Percentiles rank a stretch among this genome's conserved stretches.
These are phyloP conservation scores for Claviceps pazoutovae DNA, from an alignment of 2,329 filamentous ascomycete genomes.

Conservation along the genomic window DNA sequence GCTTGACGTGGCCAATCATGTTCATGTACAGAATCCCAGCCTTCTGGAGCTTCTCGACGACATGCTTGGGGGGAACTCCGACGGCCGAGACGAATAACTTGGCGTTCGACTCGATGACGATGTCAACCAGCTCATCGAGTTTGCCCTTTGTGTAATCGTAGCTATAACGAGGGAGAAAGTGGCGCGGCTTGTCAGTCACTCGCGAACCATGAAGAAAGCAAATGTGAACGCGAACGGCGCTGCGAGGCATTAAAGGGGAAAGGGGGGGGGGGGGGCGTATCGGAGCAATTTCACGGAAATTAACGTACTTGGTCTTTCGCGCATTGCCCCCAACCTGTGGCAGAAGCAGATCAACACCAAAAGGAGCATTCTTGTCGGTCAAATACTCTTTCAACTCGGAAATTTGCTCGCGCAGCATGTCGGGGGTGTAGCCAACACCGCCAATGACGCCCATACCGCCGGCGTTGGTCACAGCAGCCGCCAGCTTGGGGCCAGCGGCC, in stretches of 20 bases:
- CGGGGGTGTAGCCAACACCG: slow-evolving; percentile 87
- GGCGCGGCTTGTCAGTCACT: background rate
- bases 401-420: slow-evolving; percentile 93
- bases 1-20: slow-evolving; percentile 99
- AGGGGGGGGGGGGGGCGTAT: background rate
- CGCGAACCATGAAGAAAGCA: background rate
- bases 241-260: background rate
- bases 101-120: slow-evolving; percentile 83
- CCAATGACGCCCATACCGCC: slow-evolving; percentile 94
- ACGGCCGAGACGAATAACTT: slow-evolving; percentile 95
- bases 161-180: slow-evolving; percentile 33
- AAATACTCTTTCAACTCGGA: slow-evolving; percentile 83
- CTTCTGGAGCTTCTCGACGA: slow-evolving; percentile 83
- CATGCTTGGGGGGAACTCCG: slow-evolving; percentile 75
- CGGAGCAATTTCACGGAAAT: background rate
- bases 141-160: slow-evolving; percentile 99
- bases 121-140: slow-evolving; percentile 76
- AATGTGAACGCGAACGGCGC: background rate
- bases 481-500: slow-evolving; percentile 88
- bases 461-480: slow-evolving; percentile 91
- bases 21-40: slow-evolving; percentile 94
- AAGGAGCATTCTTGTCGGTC: slow-evolving; percentile 81
- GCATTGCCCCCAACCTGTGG: slow-evolving; percentile 91
- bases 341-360: slow-evolving; percentile 85
- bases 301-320: slow-evolving; percentile 71